These are phyloP conservation scores for Platanthera guangdongensis DNA, from an alignment of 106 monocot species.

Conservation along the genomic window DNA sequence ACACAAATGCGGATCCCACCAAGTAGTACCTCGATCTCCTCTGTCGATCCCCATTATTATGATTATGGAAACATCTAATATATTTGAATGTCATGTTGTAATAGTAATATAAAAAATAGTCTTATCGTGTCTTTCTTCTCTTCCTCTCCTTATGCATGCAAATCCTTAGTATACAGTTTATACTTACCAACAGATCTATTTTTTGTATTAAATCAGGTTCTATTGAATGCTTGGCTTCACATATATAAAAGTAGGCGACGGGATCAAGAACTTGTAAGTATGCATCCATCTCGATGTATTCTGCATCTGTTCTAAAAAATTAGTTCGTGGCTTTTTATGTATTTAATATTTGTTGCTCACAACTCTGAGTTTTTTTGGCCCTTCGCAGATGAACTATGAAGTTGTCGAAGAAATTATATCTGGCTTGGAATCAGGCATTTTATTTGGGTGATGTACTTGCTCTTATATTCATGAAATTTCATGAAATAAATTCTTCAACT, in stretches of 20 bases:
- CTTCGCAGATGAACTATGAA: conserved; percentile 60
- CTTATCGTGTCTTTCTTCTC: background rate
- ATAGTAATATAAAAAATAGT: background rate
- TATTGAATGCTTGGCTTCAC: conserved; percentile 74
- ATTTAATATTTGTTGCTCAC: background rate
- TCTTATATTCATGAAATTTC: background rate
- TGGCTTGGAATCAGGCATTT: conserved; percentile 95
- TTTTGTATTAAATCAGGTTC: conserved; percentile 29
- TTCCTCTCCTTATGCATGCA: background rate
- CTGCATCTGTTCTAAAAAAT: background rate
- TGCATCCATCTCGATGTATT: too few relatives aligned
- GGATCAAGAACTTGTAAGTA: conserved; percentile 73
- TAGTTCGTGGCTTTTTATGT: background rate
- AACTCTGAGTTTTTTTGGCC: conserved; percentile 1
- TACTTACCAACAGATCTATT: conserved; percentile 5
- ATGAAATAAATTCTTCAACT: background rate
- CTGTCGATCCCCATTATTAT: background rate
- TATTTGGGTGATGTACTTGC: conserved; percentile 60
- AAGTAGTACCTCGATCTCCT: too few relatives aligned
- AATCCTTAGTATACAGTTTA: background rate
- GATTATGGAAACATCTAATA: background rate
- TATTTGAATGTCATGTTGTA: background rate
- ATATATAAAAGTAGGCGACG: conserved; percentile 66
- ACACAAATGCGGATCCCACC: too few relatives aligned
- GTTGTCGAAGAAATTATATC: conserved; percentile 90